Percentiles rank a stretch among this genome's conserved stretches.
phyloP scores from a whole-genome alignment of 2,329 filamentous ascomycete genomes.

The Cladosporium cucumerinum region DNA sequence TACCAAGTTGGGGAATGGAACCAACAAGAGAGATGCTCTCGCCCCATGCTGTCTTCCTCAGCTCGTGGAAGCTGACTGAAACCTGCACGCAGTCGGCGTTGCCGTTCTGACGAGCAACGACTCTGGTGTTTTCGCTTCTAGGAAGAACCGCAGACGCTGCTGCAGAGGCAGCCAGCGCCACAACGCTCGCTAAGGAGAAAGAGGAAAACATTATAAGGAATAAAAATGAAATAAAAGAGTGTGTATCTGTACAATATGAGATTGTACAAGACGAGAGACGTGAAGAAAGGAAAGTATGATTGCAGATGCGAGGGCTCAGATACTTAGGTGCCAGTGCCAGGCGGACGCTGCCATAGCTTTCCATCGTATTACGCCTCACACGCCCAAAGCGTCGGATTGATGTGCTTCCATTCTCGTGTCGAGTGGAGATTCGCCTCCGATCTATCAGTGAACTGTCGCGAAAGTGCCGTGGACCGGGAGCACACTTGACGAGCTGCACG shows the following conservation, averaged over 20 bases:
- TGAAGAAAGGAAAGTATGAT: neutral
- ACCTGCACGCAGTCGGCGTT: constrained; percentile 15
- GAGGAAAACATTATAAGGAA: constrained; percentile 16
- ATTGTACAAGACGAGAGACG: constrained; percentile 7
- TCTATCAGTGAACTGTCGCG: constrained; percentile 6
- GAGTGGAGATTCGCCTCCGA: constrained; percentile 6
- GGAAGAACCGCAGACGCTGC: constrained; percentile 13
- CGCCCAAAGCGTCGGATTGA: constrained; percentile 13
- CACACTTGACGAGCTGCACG: neutral
- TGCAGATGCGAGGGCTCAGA: neutral
- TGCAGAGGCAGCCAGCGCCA: constrained; percentile 13
- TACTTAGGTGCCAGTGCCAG: constrained; percentile 1
- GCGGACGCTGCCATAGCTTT: constrained; percentile 1
- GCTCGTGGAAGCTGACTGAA: constrained; percentile 18
- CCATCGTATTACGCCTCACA: constrained; percentile 2
- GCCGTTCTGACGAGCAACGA: constrained; percentile 12
- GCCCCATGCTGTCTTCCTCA: constrained; percentile 39
- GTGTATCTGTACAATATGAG: constrained; percentile 4
- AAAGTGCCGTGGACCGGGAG: constrained; percentile 9
- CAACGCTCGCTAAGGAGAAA: constrained; percentile 15
- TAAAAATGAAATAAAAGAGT: constrained; percentile 10
- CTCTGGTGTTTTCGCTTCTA: neutral
- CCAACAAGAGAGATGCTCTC: constrained; percentile 66
- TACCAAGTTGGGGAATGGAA: constrained; percentile 56
- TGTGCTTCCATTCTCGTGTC: constrained; percentile 5